Base-by-base conservation (phyloP, 2,329 filamentous ascomycete species). In the Eurotiales sp. region DNA sequence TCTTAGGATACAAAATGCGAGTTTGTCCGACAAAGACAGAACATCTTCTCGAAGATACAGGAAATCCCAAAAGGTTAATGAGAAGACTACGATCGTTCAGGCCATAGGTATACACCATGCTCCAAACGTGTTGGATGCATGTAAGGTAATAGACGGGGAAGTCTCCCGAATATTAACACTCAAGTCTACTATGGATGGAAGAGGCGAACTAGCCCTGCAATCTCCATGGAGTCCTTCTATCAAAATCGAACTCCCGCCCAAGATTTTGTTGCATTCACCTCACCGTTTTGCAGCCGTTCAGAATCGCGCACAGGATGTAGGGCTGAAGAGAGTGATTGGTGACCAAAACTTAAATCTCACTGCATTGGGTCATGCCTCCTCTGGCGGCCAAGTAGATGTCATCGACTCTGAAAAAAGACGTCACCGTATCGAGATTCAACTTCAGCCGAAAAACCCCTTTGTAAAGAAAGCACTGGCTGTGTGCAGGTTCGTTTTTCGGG, bases 221-320 rank as follows among this genome's bases (percentile, higher is more conserved):
- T 86, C 86, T 5, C 87, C 86, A 0, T 91, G 87, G 87, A 84
- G 85, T 52, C 79, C 80, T 47, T 75, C 87, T 11, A 82, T 84
- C n/a, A 83, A 82, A 39, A 71, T 90, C n/a, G 73, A 78, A 0
- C 69, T 90, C 2, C 84, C 86, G 2, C 59, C 54, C 6, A 72
- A 77, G 23, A 71, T 90, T 17, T 77, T 77, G 53, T 66, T 83
- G 19, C 78, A 84, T 51, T 82, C 86, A 56, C 73, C 79, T 22
- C 77, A 81, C 59, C 80, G 77, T 52, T 81, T 80, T 55, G 69
- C 74, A 43, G 76, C 77, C 15, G 77, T 78, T 21, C 56, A 68
- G 39, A 71, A 72, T 50, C 67, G 77, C 15, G 77, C 78, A 50
- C 76, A 80, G 34, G 82, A 86, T 58, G 73, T 71, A 22, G 70